A percentile compares a stretch with the other conserved stretches of the same genome.
phyloP scores from a whole-genome alignment of 1,139 yeast species.

The Pichia sp. region DNA sequence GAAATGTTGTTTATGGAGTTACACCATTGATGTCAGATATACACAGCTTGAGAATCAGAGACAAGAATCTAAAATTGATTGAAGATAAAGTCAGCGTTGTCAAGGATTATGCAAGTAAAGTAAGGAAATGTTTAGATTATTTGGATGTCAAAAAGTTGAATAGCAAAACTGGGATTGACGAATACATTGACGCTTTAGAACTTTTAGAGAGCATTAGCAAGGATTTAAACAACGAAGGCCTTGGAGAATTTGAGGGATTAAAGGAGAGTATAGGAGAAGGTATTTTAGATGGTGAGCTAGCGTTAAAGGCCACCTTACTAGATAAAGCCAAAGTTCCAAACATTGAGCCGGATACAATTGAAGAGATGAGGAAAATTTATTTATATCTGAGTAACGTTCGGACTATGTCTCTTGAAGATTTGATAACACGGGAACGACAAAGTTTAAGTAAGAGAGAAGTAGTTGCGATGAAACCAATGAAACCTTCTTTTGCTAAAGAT shows the following conservation, averaged over 20 bases:
- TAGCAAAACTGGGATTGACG: conserved; percentile 30
- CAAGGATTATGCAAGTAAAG: conserved; percentile 49
- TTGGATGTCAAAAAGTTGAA: conserved; percentile 26
- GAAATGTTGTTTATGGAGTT: conserved; percentile 56
- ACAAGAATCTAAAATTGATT: conserved; percentile 55
- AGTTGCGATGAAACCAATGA: conserved; percentile 4
- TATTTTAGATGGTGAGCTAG: conserved; percentile 41
- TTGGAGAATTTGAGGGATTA: conserved; percentile 45
- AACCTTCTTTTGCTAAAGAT: conserved; percentile 22
- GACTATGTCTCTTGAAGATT: conserved; percentile 16
- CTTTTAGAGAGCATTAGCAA: conserved; percentile 32
- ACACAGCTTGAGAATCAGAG: conserved; percentile 46
- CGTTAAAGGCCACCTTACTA: conserved; percentile 32
- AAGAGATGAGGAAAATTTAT: conserved; percentile 38
- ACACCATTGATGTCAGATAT: conserved; percentile 67
- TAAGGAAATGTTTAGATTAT: conserved; percentile 5
- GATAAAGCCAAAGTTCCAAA: conserved; percentile 24
- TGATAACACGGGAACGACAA: conserved; percentile 19
- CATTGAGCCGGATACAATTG: conserved; percentile 23
- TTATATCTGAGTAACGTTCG: conserved; percentile 29
- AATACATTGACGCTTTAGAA: conserved; percentile 34
- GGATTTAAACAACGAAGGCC: conserved; percentile 31
- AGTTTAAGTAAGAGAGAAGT: conserved; percentile 15
- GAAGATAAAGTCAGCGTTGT: conserved; percentile 55
- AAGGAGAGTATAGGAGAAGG: conserved; percentile 39